Percentiles rank a stretch among this genome's conserved stretches.
These are phyloP conservation scores for Starmerella vitae DNA, from an alignment of 805 yeast genomes.

Conservation along the genomic window DNA sequence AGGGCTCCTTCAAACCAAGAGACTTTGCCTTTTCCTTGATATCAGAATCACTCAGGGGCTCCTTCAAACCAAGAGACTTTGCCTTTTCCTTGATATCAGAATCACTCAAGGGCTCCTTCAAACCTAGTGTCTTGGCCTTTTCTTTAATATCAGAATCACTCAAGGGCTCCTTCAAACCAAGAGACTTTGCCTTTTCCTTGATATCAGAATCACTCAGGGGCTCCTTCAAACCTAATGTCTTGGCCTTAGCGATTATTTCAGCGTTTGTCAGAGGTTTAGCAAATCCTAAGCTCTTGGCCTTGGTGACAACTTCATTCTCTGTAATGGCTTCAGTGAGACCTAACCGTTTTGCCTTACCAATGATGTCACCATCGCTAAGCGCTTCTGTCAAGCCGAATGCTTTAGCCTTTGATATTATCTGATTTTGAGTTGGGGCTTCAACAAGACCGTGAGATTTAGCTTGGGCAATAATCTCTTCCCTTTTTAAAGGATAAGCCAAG, in stretches of 20 bases:
- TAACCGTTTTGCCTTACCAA: constrained; percentile 19
- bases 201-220: constrained; percentile 9
- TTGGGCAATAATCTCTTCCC: constrained; percentile 7
- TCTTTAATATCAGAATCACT: constrained; percentile 37
- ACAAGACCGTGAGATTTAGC: constrained; percentile 22
- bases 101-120: constrained; percentile 25
- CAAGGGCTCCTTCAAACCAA: constrained; percentile 20
- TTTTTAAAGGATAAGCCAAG: constrained; percentile 8
- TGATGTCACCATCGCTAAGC: constrained; percentile 43
- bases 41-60: constrained; percentile 8
- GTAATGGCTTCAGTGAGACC: constrained; percentile 18
- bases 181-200: constrained; percentile 13
- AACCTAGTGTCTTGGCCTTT: constrained; percentile 21
- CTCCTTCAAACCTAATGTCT: constrained; percentile 8
- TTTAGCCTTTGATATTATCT: constrained; percentile 46
- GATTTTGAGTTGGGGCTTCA: constrained; percentile 11
- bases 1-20: constrained; percentile 19
- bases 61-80: constrained; percentile 15
- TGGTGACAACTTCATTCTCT: constrained; percentile 4
- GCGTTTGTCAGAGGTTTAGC: constrained; percentile 6
- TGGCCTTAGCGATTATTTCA: constrained; percentile 11
- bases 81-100: constrained; percentile 7
- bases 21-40: constrained; percentile 6
- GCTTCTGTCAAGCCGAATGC: constrained; percentile 53
- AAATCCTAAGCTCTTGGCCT: constrained; percentile 14